A percentile compares a stretch with the other conserved stretches of the same genome.
phyloP scores from a whole-genome alignment of 805 yeast species.

The Ogataea thermomethanolica region DNA sequence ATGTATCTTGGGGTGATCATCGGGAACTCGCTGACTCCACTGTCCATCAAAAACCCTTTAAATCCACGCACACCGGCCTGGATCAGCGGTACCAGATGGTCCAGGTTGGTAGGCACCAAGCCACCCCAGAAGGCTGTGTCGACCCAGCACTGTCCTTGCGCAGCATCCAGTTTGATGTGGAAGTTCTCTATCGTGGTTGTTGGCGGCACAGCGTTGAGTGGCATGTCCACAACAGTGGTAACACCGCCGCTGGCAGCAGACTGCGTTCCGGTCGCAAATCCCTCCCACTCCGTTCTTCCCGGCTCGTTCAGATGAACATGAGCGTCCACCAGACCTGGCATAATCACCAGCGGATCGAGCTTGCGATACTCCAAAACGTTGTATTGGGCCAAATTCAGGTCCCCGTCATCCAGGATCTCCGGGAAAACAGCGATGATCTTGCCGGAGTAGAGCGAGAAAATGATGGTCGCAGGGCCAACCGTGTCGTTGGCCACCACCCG shows the following conservation, averaged over 20 bases:
- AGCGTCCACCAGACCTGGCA: constrained; percentile 92
- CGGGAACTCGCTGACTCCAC: constrained; percentile 97
- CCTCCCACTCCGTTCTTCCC: constrained; percentile 98
- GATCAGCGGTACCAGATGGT: constrained; percentile 69
- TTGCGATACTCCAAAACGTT: constrained; percentile 44
- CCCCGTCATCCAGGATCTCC: constrained; percentile 36
- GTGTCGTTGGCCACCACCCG: constrained; percentile 49
- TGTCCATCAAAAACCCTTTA: constrained; percentile 87
- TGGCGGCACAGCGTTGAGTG: constrained; percentile 92
- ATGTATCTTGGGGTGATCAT: constrained; percentile 67
- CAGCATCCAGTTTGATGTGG: constrained; percentile 71
- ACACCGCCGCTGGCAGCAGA: constrained; percentile 97
- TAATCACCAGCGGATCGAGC: constrained; percentile 58
- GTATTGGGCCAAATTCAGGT: constrained; percentile 40
- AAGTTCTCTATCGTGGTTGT: constrained; percentile 82
- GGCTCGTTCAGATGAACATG: constrained; percentile 96
- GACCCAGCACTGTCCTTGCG: constrained; percentile 80
- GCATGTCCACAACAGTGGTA: constrained; percentile 95
- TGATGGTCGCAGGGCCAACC: constrained; percentile 57
- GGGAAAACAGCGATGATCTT: constrained; percentile 54
- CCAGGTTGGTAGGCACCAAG: constrained; percentile 71
- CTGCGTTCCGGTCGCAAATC: constrained; percentile 92
- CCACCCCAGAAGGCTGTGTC: constrained; percentile 98
- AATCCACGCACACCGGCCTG: constrained; percentile 90
- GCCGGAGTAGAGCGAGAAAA: constrained; percentile 55